Conservation (phyloP, 2,329 filamentous ascomycete genomes). For the Fonsecaea erecta region DNA sequence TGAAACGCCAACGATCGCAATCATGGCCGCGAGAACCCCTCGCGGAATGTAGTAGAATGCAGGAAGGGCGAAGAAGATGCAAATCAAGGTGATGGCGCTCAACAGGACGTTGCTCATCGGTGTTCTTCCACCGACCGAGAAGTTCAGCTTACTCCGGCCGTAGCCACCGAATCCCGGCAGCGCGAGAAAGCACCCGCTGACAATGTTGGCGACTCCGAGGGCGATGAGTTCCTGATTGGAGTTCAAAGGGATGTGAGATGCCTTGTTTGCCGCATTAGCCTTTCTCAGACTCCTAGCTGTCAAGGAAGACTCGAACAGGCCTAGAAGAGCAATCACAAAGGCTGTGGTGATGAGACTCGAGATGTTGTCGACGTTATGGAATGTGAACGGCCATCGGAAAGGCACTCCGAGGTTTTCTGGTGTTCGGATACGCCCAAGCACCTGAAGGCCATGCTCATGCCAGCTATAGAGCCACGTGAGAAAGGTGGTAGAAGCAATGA, state of each 20-base stretch:
- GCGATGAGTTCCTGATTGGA: slow-evolving; percentile 15
- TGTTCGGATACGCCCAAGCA: slow-evolving; percentile 14
- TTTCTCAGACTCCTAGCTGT: slow-evolving; percentile 14
- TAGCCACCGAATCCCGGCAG: slow-evolving; percentile 13
- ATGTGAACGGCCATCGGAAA: slow-evolving; percentile 16
- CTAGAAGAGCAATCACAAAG: slow-evolving; percentile 10
- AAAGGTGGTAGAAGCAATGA: slow-evolving; percentile 2
- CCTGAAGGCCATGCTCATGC: slow-evolving; percentile 13
- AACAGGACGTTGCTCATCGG: slow-evolving; percentile 16
- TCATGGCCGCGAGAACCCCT: slow-evolving; percentile 16
- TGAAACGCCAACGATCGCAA: slow-evolving; percentile 12
- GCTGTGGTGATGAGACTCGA: slow-evolving; percentile 13
- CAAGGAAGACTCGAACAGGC: slow-evolving; percentile 21
- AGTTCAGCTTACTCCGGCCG: slow-evolving; percentile 17
- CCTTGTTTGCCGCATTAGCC: neutral
- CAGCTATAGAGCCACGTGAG: slow-evolving; percentile 9
- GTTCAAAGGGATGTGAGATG: neutral
- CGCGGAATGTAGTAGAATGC: slow-evolving; percentile 17
- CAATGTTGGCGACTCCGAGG: slow-evolving; percentile 12
- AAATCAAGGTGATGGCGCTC: slow-evolving; percentile 3
- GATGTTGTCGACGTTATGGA: slow-evolving; percentile 3
- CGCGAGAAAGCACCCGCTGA: slow-evolving; percentile 11
- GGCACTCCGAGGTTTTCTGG: slow-evolving; percentile 7
- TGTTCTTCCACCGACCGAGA: slow-evolving; percentile 13
- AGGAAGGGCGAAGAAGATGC: slow-evolving; percentile 9